Percentiles rank a stretch among this genome's conserved stretches.
phyloP scores from a whole-genome alignment of 2,329 filamentous ascomycete species.

The Trichoderma pleuroti region DNA sequence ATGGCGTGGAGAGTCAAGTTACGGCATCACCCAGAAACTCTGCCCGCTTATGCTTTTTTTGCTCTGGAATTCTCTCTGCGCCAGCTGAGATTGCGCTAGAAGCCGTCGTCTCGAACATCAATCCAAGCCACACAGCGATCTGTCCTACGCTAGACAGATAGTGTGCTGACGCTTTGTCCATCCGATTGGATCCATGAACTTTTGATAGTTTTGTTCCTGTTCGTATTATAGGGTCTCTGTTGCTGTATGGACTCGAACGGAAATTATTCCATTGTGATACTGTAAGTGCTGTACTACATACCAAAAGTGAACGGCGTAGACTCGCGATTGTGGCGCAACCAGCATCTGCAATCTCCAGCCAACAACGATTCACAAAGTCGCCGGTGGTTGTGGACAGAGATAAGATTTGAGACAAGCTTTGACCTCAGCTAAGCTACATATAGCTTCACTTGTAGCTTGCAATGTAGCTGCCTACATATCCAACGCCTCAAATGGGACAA shows the following conservation, averaged over 20 bases:
- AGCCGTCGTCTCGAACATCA: background rate
- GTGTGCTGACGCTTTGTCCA: background rate
- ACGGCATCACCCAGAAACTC: background rate
- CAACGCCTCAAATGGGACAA: background rate
- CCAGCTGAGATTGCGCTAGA: background rate
- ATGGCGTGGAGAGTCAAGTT: background rate
- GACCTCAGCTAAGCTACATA: background rate
- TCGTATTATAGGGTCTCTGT: background rate
- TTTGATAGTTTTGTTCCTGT: background rate
- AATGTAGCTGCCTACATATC: no score
- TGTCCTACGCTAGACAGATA: background rate
- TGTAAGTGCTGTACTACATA: no score
- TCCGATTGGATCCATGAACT: background rate
- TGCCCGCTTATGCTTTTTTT: background rate
- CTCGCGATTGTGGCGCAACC: background rate
- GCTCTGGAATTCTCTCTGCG: background rate
- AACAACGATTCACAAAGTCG: background rate
- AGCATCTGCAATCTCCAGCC: background rate
- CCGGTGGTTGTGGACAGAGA: background rate
- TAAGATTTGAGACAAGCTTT: background rate
- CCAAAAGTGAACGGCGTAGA: background rate
- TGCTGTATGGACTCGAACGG: background rate
- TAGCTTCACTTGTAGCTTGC: background rate
- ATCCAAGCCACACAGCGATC: constrained; percentile 1
- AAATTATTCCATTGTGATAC: background rate